Evolutionary conservation across 2,329 filamentous ascomycete genomes (phyloP), one percentile per base, ranked within the genome.

Genomic region (Clathrospora elynae): DNA sequence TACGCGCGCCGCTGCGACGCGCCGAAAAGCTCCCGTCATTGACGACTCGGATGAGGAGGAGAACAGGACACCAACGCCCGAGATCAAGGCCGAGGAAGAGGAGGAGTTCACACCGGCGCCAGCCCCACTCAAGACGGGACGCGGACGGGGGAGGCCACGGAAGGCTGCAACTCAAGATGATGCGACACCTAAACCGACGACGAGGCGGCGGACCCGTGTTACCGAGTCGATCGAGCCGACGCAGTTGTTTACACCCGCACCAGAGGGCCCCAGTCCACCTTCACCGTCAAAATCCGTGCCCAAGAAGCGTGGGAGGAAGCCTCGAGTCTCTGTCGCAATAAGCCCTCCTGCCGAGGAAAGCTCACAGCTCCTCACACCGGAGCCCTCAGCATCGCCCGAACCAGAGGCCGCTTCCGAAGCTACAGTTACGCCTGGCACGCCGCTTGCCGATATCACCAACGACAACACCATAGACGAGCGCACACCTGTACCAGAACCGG

Each of bases 101-200:
- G 88, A 91, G 35, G 88, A 95, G 35, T 93, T 90, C 61, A 87
- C 86, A 30, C 90, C 90, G 2, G 87, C 86, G 32, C 80, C 86
- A 2, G 86, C 86, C 33, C 80, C 86, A 1, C 75, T 80, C 41
- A 79, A 78, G 46, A 77, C 74, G 32, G 81, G 77, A 20, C 75
- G 36, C 76, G 62, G 79, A 52, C 80, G 84, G 48, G 76, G 80
- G 38, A 76, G 80, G n/a, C 74, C 80, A 51, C 73, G 78, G 29
- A 67, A 65, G 39, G 45, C 53, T 20, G 47, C 40, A 29, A 55
- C 51, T 18, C 72, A 75, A 5, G 62, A 46, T 13, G 53, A 51
- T 42, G 71, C 79, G 6, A 76, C 80, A 16, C 76, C 73, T 14
- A 71, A 73, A 10, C 61, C 63, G 2, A 59, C 70, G 42, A 77